phyloP scores from a whole-genome alignment of 306 rosid species.

The Vicia sativa region DNA sequence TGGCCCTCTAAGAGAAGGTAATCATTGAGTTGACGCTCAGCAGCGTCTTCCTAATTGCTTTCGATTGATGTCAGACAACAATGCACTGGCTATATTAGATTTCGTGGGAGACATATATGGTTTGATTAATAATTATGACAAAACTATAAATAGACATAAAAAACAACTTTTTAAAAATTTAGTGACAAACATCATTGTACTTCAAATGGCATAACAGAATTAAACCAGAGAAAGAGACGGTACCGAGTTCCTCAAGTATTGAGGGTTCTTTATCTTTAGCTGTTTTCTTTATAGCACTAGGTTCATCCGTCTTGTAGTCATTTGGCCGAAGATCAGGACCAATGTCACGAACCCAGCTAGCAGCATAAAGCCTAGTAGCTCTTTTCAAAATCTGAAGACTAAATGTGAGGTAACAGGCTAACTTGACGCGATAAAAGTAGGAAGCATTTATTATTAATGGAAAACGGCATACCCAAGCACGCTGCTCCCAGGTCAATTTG shows the following conservation, averaged over 20 bases:
- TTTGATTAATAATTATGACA: neutral
- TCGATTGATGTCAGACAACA: neutral
- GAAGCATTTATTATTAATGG: neutral
- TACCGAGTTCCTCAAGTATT: conserved; percentile 88
- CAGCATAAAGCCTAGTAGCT: conserved; percentile 82
- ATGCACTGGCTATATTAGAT: conserved; percentile 4
- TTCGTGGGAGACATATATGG: neutral
- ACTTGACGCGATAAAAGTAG: neutral
- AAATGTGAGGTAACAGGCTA: conserved; percentile 10
- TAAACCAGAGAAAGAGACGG: conserved; percentile 25
- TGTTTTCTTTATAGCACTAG: conserved; percentile 46
- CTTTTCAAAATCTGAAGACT: conserved; percentile 69
- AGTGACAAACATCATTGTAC: conserved; percentile 12
- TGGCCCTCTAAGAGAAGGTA: neutral
- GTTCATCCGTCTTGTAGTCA: conserved; percentile 65
- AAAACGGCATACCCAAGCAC: conserved; percentile 53
- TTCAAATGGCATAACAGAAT: conserved; percentile 5
- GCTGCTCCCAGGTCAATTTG: conserved; percentile 68
- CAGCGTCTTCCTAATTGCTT: conserved; percentile 22
- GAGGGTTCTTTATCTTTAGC: conserved; percentile 67
- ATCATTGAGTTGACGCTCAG: neutral
- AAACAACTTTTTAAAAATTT: neutral
- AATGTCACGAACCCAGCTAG: conserved; percentile 90
- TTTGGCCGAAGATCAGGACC: conserved; percentile 94
- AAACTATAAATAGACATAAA: conserved; percentile 5